Evolutionary conservation across 2,329 filamentous ascomycete species (phyloP), one percentile per base, ranked within the genome.

Genomic region (Colletotrichum navitas): DNA sequence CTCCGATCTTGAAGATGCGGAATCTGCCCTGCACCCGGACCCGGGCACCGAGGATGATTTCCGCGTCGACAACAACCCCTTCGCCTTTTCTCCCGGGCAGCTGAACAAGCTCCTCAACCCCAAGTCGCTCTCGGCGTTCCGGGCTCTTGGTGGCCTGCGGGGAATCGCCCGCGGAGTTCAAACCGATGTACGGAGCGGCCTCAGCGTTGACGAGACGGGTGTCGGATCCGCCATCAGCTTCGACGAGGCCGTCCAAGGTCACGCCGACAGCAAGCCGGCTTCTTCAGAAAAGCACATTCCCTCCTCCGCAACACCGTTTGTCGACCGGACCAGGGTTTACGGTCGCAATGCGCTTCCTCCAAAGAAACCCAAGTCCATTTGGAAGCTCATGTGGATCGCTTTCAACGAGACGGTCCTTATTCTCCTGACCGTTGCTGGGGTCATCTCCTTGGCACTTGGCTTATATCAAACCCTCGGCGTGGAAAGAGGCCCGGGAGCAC

Each of bases 91-190:
- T 0, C 91, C 91, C 0, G 92, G 92, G 3, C 92, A 94, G 71
- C 81, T 95, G 76, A 90, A 89, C 74, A 94, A 94, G 80, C 81
- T 94, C 32, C 84, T 93, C 68, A 94, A 93, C 73, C 92, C 92
- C 0, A 94, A 94, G 81, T 94, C 87, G 74, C 82, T 93, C 68
- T 83, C 87, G n/a, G 92, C 91, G 14, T 93, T 93, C 74, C 87
- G 90, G 75, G 91, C 91, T 2, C 79, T 95, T 4, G 92, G 93
- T 68, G 93, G 93, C 59, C 78, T 94, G 18, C 81, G 82, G 24
- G 93, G 92, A 2, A 80, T 95, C 45, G 91, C 92, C 77, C 91
- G 89, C 74, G 93, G 92, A 1, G 78, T 94, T 12, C 85, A 91
- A 72, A 89, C 91, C 1, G 85, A 93, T 78, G 80, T 88, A 45